Conservation (phyloP, 2,329 filamentous ascomycete genomes). For the Penicillium crustosum region DNA sequence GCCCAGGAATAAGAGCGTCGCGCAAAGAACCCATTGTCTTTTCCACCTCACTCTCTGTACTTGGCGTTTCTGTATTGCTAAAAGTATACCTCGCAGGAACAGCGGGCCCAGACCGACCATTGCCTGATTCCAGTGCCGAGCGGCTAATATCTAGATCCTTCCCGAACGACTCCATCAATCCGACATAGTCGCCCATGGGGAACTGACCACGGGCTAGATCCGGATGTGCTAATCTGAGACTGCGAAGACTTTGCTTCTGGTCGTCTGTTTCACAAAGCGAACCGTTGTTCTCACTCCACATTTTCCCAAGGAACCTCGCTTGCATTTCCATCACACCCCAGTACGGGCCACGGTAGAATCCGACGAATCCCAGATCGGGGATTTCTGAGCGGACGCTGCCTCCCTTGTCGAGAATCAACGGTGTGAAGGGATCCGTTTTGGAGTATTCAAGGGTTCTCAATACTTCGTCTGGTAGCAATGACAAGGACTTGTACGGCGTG, state of each 20-base stretch:
- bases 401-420: slow-evolving; percentile 67
- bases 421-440: slow-evolving; percentile 55
- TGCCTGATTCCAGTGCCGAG: slow-evolving; percentile 36
- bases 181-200: slow-evolving; percentile 79
- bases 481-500: slow-evolving; percentile 61
- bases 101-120: slow-evolving; percentile 41
- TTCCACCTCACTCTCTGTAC: slow-evolving; percentile 27
- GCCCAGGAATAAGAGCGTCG: slow-evolving; percentile 33
- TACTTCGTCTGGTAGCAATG: slow-evolving; percentile 61
- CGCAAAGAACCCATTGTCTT: slow-evolving; percentile 53
- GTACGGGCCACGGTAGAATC: slow-evolving; percentile 80
- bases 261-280: slow-evolving; percentile 24
- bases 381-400: slow-evolving; percentile 62
- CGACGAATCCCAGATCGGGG: slow-evolving; percentile 71
- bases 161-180: slow-evolving; percentile 70
- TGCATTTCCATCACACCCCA: slow-evolving; percentile 91
- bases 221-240: slow-evolving; percentile 18
- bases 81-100: slow-evolving; percentile 56
- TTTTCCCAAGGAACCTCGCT: slow-evolving; percentile 63
- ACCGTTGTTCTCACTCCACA: slow-evolving; percentile 52
- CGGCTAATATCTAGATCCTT: slow-evolving; percentile 56
- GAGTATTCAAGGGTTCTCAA: slow-evolving; percentile 60
- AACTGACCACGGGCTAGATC: slow-evolving; percentile 60
- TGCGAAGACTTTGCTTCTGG: slow-evolving; percentile 29
- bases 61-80: slow-evolving; percentile 28